A percentile compares a stretch with the other conserved stretches of the same genome.
Evolutionary conservation across 306 rosid genomes (phyloP).

Genomic region (Arachis stenosperma): DNA sequence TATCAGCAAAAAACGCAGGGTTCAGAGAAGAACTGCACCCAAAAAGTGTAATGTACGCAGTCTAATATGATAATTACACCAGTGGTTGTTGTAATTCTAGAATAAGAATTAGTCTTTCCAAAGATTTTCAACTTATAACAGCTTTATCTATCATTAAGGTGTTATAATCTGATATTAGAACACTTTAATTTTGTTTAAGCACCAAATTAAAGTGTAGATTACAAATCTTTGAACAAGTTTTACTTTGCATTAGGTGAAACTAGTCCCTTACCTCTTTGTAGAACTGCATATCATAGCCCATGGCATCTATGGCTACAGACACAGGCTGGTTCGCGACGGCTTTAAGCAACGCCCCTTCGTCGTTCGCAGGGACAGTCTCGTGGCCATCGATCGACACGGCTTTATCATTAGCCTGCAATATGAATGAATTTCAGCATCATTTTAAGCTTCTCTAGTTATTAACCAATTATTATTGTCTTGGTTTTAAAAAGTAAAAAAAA

Average conservation of each 20-base stretch:
- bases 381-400: conserved; percentile 64
- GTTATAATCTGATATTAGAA: too few species aligned
- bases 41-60: too few species aligned
- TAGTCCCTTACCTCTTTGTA: conserved; percentile 54
- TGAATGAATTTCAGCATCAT: conserved; percentile 8
- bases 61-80: too few species aligned
- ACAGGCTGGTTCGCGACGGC: conserved; percentile 64
- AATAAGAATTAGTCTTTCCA: too few species aligned
- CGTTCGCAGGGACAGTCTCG: conserved; percentile 51
- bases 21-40: too few species aligned
- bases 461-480: neutral
- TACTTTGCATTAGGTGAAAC: neutral
- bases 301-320: conserved; percentile 64
- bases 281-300: conserved; percentile 60
- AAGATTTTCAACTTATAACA: too few species aligned
- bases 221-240: neutral
- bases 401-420: conserved; percentile 41
- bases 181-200: too few species aligned
- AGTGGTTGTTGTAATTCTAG: too few species aligned
- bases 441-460: conserved; percentile 13
- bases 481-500: neutral
- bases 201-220: too few species aligned
- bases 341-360: conserved; percentile 57
- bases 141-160: too few species aligned
- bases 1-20: too few species aligned